A percentile compares a stretch with the other conserved stretches of the same genome.
These are phyloP conservation scores for Neospermospora avenae DNA, from an alignment of 2,329 filamentous ascomycete species.

Conservation along the genomic window DNA sequence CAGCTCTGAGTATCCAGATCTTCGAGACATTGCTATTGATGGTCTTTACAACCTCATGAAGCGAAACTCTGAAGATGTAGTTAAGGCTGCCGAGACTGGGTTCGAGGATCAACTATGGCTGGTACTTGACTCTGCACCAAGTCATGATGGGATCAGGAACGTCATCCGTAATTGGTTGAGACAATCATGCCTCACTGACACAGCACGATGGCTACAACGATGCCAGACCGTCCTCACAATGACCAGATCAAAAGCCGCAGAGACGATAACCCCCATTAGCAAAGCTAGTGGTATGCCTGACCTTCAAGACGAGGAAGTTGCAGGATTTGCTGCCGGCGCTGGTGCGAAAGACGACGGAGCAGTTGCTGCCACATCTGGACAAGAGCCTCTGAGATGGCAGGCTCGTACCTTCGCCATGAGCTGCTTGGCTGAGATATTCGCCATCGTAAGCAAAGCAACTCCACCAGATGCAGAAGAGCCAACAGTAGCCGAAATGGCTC, in stretches of 20 bases:
- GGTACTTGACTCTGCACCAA: conserved; percentile 72
- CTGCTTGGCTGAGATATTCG: conserved; percentile 79
- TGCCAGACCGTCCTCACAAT: conserved; percentile 89
- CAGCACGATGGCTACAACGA: conserved; percentile 79
- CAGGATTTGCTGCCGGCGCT: conserved; percentile 77
- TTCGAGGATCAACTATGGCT: conserved; percentile 93
- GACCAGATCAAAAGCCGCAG: conserved; percentile 66
- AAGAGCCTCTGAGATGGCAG: conserved; percentile 92
- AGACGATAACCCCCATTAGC: conserved; percentile 43
- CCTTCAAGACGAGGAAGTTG: conserved; percentile 91
- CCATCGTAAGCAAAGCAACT: conserved; percentile 74
- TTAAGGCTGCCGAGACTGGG: conserved; percentile 69
- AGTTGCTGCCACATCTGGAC: conserved; percentile 54
- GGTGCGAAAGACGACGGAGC: conserved; percentile 56
- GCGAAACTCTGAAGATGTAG: conserved; percentile 78
- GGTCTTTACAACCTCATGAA: conserved; percentile 96
- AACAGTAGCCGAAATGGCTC: conserved; percentile 69
- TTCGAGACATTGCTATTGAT: conserved; percentile 79
- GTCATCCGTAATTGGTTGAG: conserved; percentile 92
- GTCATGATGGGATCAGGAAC: conserved; percentile 76
- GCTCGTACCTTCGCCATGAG: conserved; percentile 91
- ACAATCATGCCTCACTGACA: conserved; percentile 79
- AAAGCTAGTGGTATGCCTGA: conserved; percentile 63
- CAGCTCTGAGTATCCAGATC: conserved; percentile 61
- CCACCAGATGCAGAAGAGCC: conserved; percentile 75